Conservation (phyloP, 148 eudicot genomes). For the Spergularia marina region DNA sequence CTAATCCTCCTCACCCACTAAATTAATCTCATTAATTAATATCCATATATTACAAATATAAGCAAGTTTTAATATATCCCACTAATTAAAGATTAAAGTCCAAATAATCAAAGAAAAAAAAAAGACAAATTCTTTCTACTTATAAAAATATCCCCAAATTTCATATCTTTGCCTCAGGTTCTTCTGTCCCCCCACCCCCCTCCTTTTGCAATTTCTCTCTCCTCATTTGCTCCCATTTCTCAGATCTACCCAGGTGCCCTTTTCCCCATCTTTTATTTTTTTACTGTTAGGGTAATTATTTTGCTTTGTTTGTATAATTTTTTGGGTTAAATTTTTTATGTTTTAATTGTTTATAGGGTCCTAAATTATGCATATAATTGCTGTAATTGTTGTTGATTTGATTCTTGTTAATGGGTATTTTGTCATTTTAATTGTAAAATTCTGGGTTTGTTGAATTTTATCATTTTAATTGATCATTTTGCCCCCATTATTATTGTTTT, state of each 20-base stretch:
- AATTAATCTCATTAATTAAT: neutral
- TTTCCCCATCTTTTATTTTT: neutral
- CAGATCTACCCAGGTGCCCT: conserved; percentile 33
- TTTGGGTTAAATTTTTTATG: neutral
- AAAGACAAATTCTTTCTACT: neutral
- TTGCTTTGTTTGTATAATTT: neutral
- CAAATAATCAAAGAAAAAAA: neutral
- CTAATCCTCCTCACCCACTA: neutral
- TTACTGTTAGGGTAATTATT: neutral
- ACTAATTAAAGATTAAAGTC: neutral
- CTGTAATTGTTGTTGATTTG: neutral
- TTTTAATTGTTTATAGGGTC: neutral
- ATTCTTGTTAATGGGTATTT: neutral
- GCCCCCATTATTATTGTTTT: neutral
- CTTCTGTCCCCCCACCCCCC: conserved; percentile 1
- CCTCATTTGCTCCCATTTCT: conserved; percentile 11
- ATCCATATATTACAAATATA: neutral
- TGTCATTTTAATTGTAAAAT: neutral
- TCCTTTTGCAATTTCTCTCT: conserved; percentile 1
- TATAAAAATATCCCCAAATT: conserved; percentile 20
- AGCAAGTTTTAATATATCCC: too few relatives aligned
- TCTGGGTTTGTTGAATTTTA: neutral
- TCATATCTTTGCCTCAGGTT: conserved; percentile 7
- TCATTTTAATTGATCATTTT: neutral
- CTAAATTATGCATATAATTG: conserved; percentile 4